phyloP scores from a whole-genome alignment of 164 flowering plant species.

The Buxus sempervirens region DNA sequence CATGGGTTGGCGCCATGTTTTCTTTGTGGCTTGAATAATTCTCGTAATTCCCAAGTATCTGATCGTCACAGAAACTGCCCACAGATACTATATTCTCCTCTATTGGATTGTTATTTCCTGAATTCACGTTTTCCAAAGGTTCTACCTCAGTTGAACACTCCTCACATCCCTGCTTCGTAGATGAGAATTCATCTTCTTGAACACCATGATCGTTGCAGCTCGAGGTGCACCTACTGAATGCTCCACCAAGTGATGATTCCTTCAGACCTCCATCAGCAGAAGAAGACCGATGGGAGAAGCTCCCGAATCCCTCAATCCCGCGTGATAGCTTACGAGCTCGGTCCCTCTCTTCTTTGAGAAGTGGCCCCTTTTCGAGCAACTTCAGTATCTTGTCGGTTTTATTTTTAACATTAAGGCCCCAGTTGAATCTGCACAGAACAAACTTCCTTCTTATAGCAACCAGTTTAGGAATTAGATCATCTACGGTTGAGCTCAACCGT shows the following conservation, averaged over 20 bases:
- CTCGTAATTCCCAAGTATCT: neutral
- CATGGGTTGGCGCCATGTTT: neutral
- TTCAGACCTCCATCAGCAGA: neutral
- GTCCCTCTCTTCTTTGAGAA: slow-evolving; percentile 25
- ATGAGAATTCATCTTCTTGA: neutral
- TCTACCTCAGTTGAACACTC: too few relatives aligned
- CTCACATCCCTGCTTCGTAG: neutral
- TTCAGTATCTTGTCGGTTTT: slow-evolving; percentile 17
- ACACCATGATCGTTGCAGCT: slow-evolving; percentile 2
- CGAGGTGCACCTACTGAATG: slow-evolving; percentile 16
- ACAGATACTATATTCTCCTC: neutral
- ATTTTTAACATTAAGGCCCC: slow-evolving; percentile 26
- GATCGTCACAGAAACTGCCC: neutral
- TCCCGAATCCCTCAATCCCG: slow-evolving; percentile 33
- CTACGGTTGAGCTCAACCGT: too few relatives aligned
- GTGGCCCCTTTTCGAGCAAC: slow-evolving; percentile 15
- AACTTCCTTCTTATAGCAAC: neutral
- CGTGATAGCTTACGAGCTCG: slow-evolving; percentile 21
- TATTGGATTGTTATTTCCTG: neutral
- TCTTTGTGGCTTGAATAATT: neutral
- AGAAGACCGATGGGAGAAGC: slow-evolving; percentile 18
- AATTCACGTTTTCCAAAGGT: neutral
- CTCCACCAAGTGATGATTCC: neutral
- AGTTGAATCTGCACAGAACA: slow-evolving; percentile 24
- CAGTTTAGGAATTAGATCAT: too few relatives aligned